Evolutionary conservation across 2,329 filamentous ascomycete genomes (phyloP), one percentile per base, ranked within the genome.

Genomic region (Trichoderma pleuroti): DNA sequence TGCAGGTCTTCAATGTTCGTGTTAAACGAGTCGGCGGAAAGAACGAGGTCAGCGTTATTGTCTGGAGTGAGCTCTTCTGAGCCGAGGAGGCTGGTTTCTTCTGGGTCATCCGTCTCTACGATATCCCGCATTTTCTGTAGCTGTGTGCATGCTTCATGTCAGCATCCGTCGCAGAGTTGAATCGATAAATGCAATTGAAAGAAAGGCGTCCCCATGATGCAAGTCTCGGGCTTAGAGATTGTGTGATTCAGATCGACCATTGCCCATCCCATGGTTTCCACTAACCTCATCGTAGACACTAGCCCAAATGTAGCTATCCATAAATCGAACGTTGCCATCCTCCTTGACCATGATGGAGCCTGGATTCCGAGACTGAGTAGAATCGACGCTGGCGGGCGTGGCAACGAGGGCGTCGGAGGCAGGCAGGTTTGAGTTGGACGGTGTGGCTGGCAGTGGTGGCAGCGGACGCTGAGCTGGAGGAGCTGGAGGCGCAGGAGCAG

Each of bases 51-150:
- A 24, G 84, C 81, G 61, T 87, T 84, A 69, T 85, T 84, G 71
- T 88, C 86, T 1, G 86, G 86, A 1, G 83, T 85, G 32, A 81
- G 74, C 11, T 82, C 81, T 5, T 87, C 86, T 6, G 86, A 84
- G 11, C 85, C 85, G 32, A 86, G 78, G 4, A 81, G 78, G 71
- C 81, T 84, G 18, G 83, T 82, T 52, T 88, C 86, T 69, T 86
- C 83, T 34, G 78, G 78, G 26, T 84, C 82, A 54, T 84, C 82
- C 12, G 79, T 80, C 52, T 88, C 86, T 69, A 89, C 79, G 68
- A 90, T 88, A 73, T 86, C 83, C 72, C 85, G 84, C 86, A 90
- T 89, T 21, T 86, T 86, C 75, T 84, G 83, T 46, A 90, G 81
- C 86, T 88, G 72, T 66, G 34, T 32, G n/a, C 42, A n/a, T 16